Evolutionary conservation across 1,139 yeast genomes (phyloP), one percentile per base, ranked within the genome.

Genomic region (Sugiyamaella japonica): DNA sequence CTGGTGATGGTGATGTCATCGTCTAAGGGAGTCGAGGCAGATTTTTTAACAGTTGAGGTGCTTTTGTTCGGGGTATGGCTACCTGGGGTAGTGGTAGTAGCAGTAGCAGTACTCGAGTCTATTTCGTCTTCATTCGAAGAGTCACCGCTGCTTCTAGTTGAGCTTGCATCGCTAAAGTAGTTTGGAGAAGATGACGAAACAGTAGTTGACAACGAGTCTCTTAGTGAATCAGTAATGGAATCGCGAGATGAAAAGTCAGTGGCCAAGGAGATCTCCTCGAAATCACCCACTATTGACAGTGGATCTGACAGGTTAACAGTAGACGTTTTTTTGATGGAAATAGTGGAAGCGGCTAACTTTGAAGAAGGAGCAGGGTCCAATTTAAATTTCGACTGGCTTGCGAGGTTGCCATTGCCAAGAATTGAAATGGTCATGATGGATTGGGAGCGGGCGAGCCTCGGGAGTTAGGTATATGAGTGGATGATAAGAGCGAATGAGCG

Each of bases 211-310:
- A 50, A 45, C 9, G 59, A 54, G 34, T 56, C 60, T 20, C 59
- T 41, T 32, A 34, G 15, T 23, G 52, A 48, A 12, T 48, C 55
- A 12, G 38, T 39, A n/a, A 40, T 38, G 5, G 51, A 48, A 10
- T 28, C 39, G 25, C 45, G 15, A 13, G 39, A 36, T n/a, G 41
- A 31, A 40, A 48, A 39, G 8, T 31, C 15, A 13, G 15, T 31
- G 2, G 47, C 20, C 45, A 66, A 57, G 8, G 64, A 59, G 45
- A 66, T 63, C 46, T 66, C 68, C 49, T 66, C 68, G 56, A 66
- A 66, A 52, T 66, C 68, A 38, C 59, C 65, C 1, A 56, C 59
- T 45, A 62, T 42, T 16, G 60, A 51, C 42, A 36, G 31, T 1
- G 51, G 46, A 25, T 49, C 47, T 4, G 52, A 25, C 6, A 47